Conservation (phyloP, 345 rosid genomes). For the Eucalyptus curtisii region DNA sequence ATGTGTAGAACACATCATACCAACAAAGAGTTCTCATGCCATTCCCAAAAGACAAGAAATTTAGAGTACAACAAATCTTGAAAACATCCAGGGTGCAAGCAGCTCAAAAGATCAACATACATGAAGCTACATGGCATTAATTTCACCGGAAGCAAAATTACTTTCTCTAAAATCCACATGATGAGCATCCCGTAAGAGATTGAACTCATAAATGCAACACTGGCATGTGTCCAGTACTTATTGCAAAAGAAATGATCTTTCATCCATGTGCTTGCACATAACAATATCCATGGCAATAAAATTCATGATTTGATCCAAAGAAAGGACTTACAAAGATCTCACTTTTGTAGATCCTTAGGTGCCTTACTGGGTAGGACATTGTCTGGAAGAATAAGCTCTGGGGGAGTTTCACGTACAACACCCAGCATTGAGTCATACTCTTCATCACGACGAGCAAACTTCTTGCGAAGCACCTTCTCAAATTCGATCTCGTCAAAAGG, state of each 20-base stretch:
- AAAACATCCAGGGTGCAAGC: background rate
- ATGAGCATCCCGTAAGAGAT: background rate
- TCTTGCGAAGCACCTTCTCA: conserved; percentile 86
- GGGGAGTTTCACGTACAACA: conserved; percentile 67
- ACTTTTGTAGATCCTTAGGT: conserved; percentile 33
- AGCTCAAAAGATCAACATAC: conserved; percentile 1
- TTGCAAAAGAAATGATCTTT: conserved; percentile 25
- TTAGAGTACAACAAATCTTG: background rate
- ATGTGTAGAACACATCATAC: background rate
- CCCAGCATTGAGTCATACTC: conserved; percentile 87
- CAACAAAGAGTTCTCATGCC: background rate
- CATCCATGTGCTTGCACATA: conserved; percentile 13
- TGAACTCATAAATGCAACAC: background rate
- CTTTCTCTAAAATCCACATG: background rate
- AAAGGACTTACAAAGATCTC: conserved; percentile 14
- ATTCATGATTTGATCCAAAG: conserved; percentile 3
- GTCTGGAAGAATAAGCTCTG: conserved; percentile 70
- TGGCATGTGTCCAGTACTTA: conserved; percentile 19
- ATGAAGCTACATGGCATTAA: conserved; percentile 5
- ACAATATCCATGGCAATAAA: conserved; percentile 14
- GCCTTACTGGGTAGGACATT: conserved; percentile 46
- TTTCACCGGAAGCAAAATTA: background rate
- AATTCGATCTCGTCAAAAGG: conserved; percentile 74
- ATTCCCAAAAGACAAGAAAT: background rate
- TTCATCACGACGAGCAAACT: conserved; percentile 58